Evolutionary conservation across 495 filamentous ascomycete genomes (phyloP), one percentile per base, ranked within the genome.

Genomic region (Arthonia radiata): DNA sequence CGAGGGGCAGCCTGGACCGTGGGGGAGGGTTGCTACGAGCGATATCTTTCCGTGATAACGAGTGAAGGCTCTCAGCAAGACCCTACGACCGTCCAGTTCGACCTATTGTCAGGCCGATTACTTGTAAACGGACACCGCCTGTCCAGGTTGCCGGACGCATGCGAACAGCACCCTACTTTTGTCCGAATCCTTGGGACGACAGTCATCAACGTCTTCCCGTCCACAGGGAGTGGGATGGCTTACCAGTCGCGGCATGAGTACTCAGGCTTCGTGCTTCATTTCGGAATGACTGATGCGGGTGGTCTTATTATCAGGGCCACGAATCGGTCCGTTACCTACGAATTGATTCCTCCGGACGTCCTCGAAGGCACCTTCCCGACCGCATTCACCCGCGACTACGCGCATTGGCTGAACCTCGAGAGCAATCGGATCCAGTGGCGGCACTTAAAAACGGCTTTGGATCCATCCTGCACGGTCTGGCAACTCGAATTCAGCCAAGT

Each of bases 321-420:
- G 16, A 29, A 24, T 10, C 9, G 17, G 1, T 23, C 14, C 3
- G 31, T 36, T 3, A 28, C 31, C 0, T 47, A 48, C 4, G 59
- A 71, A 35, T 36, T 64, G 0, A 30, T 72, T 4, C 57, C 64
- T 0, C 18, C 30, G 3, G 9, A 37, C 8, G 18, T 52, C 11
- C 48, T 72, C 5, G 9, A 11, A 0, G 38, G 31, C 0, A 53
- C 53, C 24, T 43, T 72, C 10, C 63, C 69, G 5, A 24, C 13
- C 0, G 30, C 41, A 1, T 54, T 72, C 13, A 29, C 59, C 3
- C 25, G 51, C 4, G 35, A 58, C 13, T 63, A 48, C 31, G 37
- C 57, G 0, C 67, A 75, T 32, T 75, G 69, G 68, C 37, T 71
- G 3, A 43, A 70, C 25, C 5, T 67, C 3, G 26, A 32, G 3